These are phyloP conservation scores for Phylloboletellus chloephorus DNA, from an alignment of 1,284 basidiomycete genomes.

Conservation along the genomic window DNA sequence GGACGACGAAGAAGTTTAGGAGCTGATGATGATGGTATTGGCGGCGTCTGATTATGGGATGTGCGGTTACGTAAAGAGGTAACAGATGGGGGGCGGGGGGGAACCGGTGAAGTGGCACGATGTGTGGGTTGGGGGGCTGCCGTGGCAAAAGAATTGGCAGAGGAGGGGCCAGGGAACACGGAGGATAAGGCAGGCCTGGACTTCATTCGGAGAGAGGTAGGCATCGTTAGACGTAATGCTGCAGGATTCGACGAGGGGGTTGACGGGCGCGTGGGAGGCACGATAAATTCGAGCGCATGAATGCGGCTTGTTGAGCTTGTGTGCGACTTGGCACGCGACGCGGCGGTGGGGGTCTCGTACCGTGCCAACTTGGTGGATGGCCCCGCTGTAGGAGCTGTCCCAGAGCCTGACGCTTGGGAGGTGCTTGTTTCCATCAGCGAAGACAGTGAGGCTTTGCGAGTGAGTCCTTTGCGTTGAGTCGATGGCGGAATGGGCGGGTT, in stretches of 20 bases:
- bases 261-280: conserved; percentile 71
- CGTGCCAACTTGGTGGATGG: conserved; percentile 40
- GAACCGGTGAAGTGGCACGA: conserved; percentile 54
- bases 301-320: conserved; percentile 57
- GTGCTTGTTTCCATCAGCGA: conserved; percentile 60
- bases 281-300: conserved; percentile 52
- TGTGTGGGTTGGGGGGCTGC: conserved; percentile 23
- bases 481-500: conserved; percentile 65
- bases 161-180: conserved; percentile 52
- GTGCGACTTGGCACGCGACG: conserved; percentile 69
- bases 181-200: conserved; percentile 67
- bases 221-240: conserved; percentile 80
- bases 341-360: conserved; percentile 74
- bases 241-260: conserved; percentile 71
- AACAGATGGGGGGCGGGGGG: conserved; percentile 50
- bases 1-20: conserved; percentile 70
- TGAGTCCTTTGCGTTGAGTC: conserved; percentile 47
- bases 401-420: conserved; percentile 52
- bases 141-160: conserved; percentile 26
- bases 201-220: conserved; percentile 68
- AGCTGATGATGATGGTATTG: conserved; percentile 38
- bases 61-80: conserved; percentile 33
- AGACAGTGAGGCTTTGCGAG: conserved; percentile 71
- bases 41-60: conserved; percentile 30
- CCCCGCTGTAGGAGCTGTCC: conserved; percentile 33